A percentile compares a stretch with the other conserved stretches of the same genome.
Evolutionary conservation across 2,329 filamentous ascomycete genomes (phyloP).

Genomic region (Anthostomella pinea): DNA sequence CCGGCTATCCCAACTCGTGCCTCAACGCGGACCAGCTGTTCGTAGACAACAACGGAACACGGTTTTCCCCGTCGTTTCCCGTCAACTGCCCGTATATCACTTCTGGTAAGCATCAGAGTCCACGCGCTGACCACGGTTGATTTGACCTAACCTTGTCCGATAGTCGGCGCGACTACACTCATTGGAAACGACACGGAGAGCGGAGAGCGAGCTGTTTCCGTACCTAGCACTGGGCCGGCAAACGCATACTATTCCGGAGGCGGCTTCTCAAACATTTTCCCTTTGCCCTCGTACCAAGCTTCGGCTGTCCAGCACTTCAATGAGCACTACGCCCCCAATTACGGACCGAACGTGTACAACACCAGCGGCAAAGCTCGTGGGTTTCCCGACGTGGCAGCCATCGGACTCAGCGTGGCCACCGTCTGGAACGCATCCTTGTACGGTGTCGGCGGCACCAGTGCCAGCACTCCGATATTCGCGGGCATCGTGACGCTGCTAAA

Average conservation of each 20-base stretch:
- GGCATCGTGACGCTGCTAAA: conserved; percentile 23
- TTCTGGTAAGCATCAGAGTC: conserved; percentile 7
- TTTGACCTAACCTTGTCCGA: not conserved
- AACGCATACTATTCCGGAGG: conserved; percentile 41
- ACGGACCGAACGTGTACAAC: conserved; percentile 44
- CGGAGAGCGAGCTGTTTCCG: conserved; percentile 15
- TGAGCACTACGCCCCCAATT: conserved; percentile 37
- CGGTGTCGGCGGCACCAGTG: conserved; percentile 18
- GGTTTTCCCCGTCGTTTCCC: conserved; percentile 17
- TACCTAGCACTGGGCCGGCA: conserved; percentile 10
- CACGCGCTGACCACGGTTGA: not conserved
- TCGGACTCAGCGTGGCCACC: conserved; percentile 38
- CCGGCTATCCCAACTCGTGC: conserved; percentile 20
- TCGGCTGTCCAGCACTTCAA: conserved; percentile 40
- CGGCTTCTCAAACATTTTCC: conserved; percentile 49
- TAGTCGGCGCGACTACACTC: conserved; percentile 18
- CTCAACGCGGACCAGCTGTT: conserved; percentile 15
- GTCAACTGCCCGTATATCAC: conserved; percentile 22
- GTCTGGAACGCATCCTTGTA: conserved; percentile 36
- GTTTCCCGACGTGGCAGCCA: conserved; percentile 47
- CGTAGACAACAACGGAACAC: conserved; percentile 18
- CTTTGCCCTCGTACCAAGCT: conserved; percentile 45
- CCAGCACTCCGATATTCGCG: conserved; percentile 23
- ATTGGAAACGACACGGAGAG: conserved; percentile 15
- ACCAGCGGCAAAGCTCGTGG: conserved; percentile 42